Conservation (phyloP, 2,329 filamentous ascomycete genomes). For the Cladosporium sp. region DNA sequence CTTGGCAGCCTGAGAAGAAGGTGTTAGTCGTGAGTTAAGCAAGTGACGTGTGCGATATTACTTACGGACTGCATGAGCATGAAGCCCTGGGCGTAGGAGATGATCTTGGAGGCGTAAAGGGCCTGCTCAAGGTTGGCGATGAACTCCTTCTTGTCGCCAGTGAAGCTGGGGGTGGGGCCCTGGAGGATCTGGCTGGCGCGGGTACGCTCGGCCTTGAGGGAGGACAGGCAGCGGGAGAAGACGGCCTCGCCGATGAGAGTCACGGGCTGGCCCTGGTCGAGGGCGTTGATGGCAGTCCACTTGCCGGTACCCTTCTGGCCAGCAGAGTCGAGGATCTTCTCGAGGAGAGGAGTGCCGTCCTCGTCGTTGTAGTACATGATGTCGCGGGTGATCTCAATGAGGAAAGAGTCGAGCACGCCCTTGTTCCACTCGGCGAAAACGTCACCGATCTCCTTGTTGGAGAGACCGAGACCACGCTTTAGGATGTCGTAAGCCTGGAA, state of each 20-base stretch:
- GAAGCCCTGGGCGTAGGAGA: conserved; percentile 99
- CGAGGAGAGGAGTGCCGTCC: conserved; percentile 81
- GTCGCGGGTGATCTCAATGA: conserved; percentile 98
- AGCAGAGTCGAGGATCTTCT: conserved; percentile 98
- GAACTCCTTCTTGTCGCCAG: conserved; percentile 88
- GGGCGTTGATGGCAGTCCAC: conserved; percentile 98
- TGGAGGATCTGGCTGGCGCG: conserved; percentile 74
- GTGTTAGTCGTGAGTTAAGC: conserved; percentile 23
- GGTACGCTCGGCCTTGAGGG: conserved; percentile 87
- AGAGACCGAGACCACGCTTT: conserved; percentile 91
- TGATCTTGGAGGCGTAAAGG: conserved; percentile 98
- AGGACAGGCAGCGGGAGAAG: conserved; percentile 87
- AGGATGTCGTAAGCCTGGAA: conserved; percentile 95
- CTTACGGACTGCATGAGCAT: conserved; percentile 98
- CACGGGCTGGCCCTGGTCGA: conserved; percentile 97
- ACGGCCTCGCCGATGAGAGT: conserved; percentile 97
- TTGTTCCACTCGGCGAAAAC: conserved; percentile 96
- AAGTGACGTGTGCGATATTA: conserved; percentile 16
- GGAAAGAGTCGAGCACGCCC: conserved; percentile 96
- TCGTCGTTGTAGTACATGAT: conserved; percentile 99
- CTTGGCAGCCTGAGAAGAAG: conserved; percentile 70
- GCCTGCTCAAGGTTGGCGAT: conserved; percentile 97
- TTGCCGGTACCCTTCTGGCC: conserved; percentile 99
- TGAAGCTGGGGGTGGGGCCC: conserved; percentile 73
- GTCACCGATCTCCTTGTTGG: conserved; percentile 91